Base-by-base conservation (phyloP, 75 land plant genomes). In the Adiantum capillusveneris region DNA sequence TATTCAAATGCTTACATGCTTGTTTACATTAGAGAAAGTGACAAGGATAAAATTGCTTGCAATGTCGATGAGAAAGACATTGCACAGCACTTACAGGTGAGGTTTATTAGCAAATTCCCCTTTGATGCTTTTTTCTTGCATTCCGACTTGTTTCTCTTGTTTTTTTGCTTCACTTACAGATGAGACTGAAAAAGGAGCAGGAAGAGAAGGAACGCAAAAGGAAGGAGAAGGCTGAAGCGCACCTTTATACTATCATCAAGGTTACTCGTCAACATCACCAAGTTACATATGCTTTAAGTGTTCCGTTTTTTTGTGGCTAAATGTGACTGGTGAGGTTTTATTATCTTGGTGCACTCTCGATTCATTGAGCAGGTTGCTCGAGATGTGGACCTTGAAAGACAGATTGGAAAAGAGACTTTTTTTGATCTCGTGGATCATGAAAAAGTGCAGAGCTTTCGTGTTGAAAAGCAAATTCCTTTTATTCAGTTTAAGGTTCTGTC, bases 1-100 rank as follows among this genome's bases (percentile, higher is more conserved):
- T 89, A 89, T 50, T 94, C 98, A 31, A 94, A 94, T 75, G 98
- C 98, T 13, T 94, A 94, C 70, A 94, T 94, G 98, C 90, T 94
- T 69, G 96, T 94, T 11, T 94, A 94, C 53, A 84, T 94, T 64
- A 83, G 98, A 55, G 98, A 90, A 63, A 77, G 79, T 71, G 98
- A 94, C 74, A 94, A 86, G 68, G 98, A 94, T 25, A 94, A 94
- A 52, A 84, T 94, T 25, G 79, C 89, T 31, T 94, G 98, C 67
- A 78, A 94, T 77, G 96, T 89, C 48, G 96, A 94, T 73, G 98
- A 88, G 75, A 83, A 77, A 66, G 98, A 94, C 63, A 94, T 94
- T 49, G 98, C 96, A 17, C 83, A 89, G 60, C 98, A 94, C 53
- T 76, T 94, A 17, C 75, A 86, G 79, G 98, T 94, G 70, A 59